These are phyloP conservation scores for Diaporthe aspalathi DNA, from an alignment of 2,329 filamentous ascomycete species.

Conservation along the genomic window DNA sequence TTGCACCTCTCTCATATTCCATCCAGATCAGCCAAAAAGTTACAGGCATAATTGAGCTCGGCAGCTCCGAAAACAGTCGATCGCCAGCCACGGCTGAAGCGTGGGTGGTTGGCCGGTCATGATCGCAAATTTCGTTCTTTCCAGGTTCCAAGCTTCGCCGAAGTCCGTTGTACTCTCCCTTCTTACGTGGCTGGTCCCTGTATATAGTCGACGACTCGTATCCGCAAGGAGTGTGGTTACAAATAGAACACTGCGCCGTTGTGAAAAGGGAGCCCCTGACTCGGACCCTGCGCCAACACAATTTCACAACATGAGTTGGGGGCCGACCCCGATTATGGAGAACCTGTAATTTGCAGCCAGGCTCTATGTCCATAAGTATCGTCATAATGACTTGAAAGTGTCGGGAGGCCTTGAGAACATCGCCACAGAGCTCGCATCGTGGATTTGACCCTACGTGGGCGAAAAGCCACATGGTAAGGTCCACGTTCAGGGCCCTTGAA, in stretches of 20 bases:
- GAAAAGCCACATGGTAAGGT: background rate
- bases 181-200: slow-evolving; percentile 12
- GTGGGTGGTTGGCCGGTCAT: slow-evolving; percentile 16
- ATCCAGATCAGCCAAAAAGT: background rate
- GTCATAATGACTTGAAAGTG: slow-evolving; percentile 4
- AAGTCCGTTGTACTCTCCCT: slow-evolving; percentile 17
- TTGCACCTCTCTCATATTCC: slow-evolving; percentile 11
- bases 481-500: slow-evolving; percentile 1
- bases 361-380: background rate
- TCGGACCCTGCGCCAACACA: background rate
- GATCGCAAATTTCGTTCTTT: slow-evolving; percentile 12
- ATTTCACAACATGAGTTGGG: slow-evolving; percentile 17
- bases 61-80: background rate
- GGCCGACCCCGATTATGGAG: background rate
- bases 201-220: slow-evolving; percentile 12
- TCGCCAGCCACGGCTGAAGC: background rate
- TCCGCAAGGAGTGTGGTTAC: slow-evolving; percentile 12
- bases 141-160: slow-evolving; percentile 27
- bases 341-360: background rate
- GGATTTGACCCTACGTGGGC: background rate
- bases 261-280: slow-evolving; percentile 9
- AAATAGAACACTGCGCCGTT: slow-evolving; percentile 4
- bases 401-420: background rate
- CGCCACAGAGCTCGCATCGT: background rate
- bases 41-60: slow-evolving; percentile 2